These are phyloP conservation scores for Phaeosphaeria sp. DNA, from an alignment of 2,329 filamentous ascomycete species.

Conservation along the genomic window DNA sequence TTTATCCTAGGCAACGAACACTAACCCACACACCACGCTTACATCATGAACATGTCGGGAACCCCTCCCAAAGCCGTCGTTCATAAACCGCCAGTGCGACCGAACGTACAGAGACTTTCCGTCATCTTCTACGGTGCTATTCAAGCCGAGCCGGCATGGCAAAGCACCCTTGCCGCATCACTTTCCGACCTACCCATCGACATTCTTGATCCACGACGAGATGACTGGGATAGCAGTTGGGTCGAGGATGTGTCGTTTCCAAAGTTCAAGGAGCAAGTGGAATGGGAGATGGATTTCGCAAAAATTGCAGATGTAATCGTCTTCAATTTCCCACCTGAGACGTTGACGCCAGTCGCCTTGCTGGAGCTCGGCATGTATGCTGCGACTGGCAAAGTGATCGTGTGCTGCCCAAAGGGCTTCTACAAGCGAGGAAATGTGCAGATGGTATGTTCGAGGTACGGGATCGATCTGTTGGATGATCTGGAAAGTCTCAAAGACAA, in stretches of 20 bases:
- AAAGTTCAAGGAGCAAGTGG: conserved; percentile 63
- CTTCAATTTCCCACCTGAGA: conserved; percentile 62
- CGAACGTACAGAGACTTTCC: conserved; percentile 33
- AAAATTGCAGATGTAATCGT: conserved; percentile 62
- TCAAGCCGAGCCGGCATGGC: conserved; percentile 58
- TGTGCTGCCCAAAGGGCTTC: conserved; percentile 62
- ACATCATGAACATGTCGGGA: conserved; percentile 18
- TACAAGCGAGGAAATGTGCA: conserved; percentile 68
- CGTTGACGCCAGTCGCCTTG: conserved; percentile 63
- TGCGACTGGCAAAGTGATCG: conserved; percentile 53
- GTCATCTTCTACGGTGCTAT: conserved; percentile 68
- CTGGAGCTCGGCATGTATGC: conserved; percentile 67
- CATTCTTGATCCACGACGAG: conserved; percentile 63
- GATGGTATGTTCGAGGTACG: conserved; percentile 58
- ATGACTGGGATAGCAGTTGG: conserved; percentile 67
- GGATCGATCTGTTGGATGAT: conserved; percentile 53
- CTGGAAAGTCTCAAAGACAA: conserved; percentile 49
- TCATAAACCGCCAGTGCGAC: conserved; percentile 28
- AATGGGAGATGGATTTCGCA: conserved; percentile 68
- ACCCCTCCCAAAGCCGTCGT: conserved; percentile 19
- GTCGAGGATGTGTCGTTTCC: conserved; percentile 57
- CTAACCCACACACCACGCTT: not conserved
- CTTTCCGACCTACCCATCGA: conserved; percentile 56
- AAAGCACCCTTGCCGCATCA: conserved; percentile 50
- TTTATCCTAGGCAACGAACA: not conserved